Base-by-base conservation (phyloP, 2,329 filamentous ascomycete species). In the Diaporthe sp. region DNA sequence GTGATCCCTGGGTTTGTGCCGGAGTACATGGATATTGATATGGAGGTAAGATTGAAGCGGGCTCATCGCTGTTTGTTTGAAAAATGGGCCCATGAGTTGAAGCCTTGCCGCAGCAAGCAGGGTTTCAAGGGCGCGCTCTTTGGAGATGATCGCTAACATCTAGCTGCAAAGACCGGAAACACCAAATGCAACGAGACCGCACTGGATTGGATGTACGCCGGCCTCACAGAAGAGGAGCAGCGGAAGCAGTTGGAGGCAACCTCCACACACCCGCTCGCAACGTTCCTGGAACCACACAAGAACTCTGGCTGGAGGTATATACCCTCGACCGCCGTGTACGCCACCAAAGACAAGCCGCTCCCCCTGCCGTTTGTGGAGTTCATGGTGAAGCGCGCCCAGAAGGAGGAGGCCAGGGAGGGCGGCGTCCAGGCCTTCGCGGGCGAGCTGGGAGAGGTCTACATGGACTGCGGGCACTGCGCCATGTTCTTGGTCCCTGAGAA, bases 371-470 rank as follows among this genome's bases (percentile, higher is more conserved):
- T 53, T 37, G 46, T 19, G 2, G 65, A 68, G 22, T 53, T 39
- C 46, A 68, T 68, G 65, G 65, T 68, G 13, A 68, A 68, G 46
- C 22, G 46, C 31, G 65, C 65, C 7, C 65, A 53, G 34, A 53
- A 7, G 8, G 65, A 68, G 31, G 65, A 68, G 15, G 22, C 65
- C 31, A 39, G 65, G 34, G 22, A 39, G 44, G 65, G 46, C 8
- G 65, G 65, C 2, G 46, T 68, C 10, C 31, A 12, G 34, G 65
- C 65, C 6, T 53, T 68, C 15, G 4, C 46, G 46, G 65, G 65
- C 9, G 65, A 68, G 65, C 46, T 39, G 31, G 65, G 46, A 22
- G 65, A 53, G 65, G 31, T 28, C 17, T 53, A 53, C 46, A 68
- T 68, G 46, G 65, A 68, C 34, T 68, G 65, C 13, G 65, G 46